Percentiles rank a stretch among this genome's conserved stretches.
These are phyloP conservation scores for Pleurotus pulmonarius DNA, from an alignment of 768 basidiomycete species.

Conservation along the genomic window DNA sequence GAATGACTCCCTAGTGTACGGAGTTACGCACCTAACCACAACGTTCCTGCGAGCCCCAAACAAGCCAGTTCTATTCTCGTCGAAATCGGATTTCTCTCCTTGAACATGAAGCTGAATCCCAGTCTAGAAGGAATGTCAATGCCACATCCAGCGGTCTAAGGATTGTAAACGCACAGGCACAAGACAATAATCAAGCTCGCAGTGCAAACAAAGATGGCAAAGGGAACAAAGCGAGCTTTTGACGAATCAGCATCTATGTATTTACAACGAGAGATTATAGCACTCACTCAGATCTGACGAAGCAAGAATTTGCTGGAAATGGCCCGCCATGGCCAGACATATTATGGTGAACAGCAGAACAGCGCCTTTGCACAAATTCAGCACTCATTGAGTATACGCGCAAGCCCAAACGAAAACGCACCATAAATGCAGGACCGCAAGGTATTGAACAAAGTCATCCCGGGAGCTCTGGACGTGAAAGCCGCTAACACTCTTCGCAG, in stretches of 20 bases:
- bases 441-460: constrained; percentile 73
- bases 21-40: constrained; percentile 68
- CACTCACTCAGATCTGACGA: constrained; percentile 78
- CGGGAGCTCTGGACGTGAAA: constrained; percentile 23
- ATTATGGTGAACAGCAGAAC: constrained; percentile 75
- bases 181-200: constrained; percentile 66
- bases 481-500: constrained; percentile 3
- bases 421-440: constrained; percentile 67
- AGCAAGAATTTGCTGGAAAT: constrained; percentile 68
- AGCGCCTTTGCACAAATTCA: constrained; percentile 36
- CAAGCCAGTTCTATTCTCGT: constrained; percentile 73
- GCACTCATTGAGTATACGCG: constrained; percentile 1
- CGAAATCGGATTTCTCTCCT: constrained; percentile 72
- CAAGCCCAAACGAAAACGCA: constrained; percentile 27
- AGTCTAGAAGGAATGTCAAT: constrained; percentile 38
- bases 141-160: not conserved
- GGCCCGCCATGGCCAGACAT: constrained; percentile 74
- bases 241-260: constrained; percentile 8
- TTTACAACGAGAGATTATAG: not conserved
- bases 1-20: not conserved
- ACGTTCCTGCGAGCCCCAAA: constrained; percentile 65
- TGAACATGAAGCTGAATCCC: constrained; percentile 58
- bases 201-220: constrained; percentile 77
- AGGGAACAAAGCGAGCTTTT: constrained; percentile 81
- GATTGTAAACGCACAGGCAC: constrained; percentile 48